These are phyloP conservation scores for Scheffersomyces quercinus DNA, from an alignment of 1,139 yeast species.

Conservation along the genomic window DNA sequence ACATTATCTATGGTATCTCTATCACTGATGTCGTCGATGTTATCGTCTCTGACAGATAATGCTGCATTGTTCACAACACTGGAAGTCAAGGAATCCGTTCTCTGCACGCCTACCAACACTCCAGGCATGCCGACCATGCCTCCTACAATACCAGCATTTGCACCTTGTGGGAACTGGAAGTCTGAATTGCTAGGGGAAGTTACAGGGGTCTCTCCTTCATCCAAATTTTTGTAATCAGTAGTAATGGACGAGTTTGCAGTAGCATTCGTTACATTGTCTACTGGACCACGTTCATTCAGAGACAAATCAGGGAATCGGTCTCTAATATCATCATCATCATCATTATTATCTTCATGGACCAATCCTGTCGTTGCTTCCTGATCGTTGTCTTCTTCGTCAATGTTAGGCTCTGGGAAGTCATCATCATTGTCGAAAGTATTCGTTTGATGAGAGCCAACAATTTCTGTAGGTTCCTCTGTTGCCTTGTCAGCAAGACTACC, in stretches of 20 bases:
- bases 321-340: conserved; percentile 9
- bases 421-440: background rate
- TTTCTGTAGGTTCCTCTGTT: background rate
- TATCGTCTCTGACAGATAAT: conserved; percentile 79
- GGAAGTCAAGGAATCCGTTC: conserved; percentile 81
- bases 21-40: conserved; percentile 58
- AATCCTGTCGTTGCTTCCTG: conserved; percentile 2
- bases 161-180: conserved; percentile 51
- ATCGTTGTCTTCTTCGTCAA: conserved; percentile 3
- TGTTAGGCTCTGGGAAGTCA: background rate
- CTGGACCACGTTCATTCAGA: conserved; percentile 12
- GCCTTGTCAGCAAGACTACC: background rate
- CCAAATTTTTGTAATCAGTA: conserved; percentile 31
- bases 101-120: conserved; percentile 46
- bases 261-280: conserved; percentile 24
- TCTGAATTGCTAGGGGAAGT: conserved; percentile 60
- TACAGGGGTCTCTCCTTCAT: conserved; percentile 50
- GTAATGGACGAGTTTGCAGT: conserved; percentile 40
- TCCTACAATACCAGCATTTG: conserved; percentile 35
- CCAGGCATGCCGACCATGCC: conserved; percentile 52
- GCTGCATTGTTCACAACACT: conserved; percentile 93
- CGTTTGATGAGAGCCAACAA: too few species aligned
- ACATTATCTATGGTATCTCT: conserved; percentile 54
- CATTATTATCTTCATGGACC: conserved; percentile 7
- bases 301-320: conserved; percentile 20